phyloP scores from a whole-genome alignment of 768 basidiomycete genomes.

The Boletus insuetus region DNA sequence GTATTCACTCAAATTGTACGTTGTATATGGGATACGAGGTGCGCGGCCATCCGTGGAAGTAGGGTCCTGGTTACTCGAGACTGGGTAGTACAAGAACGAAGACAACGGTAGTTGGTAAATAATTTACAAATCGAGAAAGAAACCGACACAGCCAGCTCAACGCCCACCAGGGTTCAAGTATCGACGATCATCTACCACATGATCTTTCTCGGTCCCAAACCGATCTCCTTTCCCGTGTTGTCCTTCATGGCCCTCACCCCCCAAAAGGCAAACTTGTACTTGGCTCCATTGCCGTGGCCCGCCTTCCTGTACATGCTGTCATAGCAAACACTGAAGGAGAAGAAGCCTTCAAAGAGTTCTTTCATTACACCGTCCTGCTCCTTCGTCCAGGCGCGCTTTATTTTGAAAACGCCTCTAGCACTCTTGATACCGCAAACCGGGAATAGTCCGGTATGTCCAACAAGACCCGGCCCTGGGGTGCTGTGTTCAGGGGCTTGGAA shows the following conservation, averaged over 20 bases:
- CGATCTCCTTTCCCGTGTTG: conserved; percentile 33
- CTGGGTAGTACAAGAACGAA: no score
- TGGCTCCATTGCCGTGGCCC: conserved; percentile 35
- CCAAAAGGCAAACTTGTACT: conserved; percentile 35
- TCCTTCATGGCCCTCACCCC: conserved; percentile 36
- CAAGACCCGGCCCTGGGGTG: conserved; percentile 26
- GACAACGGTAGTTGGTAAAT: no score
- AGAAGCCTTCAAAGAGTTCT: conserved; percentile 41
- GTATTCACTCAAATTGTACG: no score
- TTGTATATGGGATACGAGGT: no score
- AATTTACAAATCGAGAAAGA: conserved; percentile 1
- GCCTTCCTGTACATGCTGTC: conserved; percentile 34
- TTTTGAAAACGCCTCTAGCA: conserved; percentile 34
- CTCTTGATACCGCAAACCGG: conserved; percentile 33
- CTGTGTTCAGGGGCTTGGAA: conserved; percentile 24
- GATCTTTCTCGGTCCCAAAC: conserved; percentile 30
- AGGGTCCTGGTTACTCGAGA: no score
- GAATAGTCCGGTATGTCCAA: conserved; percentile 24
- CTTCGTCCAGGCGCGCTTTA: conserved; percentile 35
- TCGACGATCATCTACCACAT: background rate
- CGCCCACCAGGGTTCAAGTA: background rate
- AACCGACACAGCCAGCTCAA: background rate
- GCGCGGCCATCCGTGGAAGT: no score
- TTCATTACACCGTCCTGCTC: conserved; percentile 17
- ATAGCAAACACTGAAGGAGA: conserved; percentile 36